phyloP scores from a whole-genome alignment of 2,329 filamentous ascomycete genomes.

The Metarhizium rileyi region DNA sequence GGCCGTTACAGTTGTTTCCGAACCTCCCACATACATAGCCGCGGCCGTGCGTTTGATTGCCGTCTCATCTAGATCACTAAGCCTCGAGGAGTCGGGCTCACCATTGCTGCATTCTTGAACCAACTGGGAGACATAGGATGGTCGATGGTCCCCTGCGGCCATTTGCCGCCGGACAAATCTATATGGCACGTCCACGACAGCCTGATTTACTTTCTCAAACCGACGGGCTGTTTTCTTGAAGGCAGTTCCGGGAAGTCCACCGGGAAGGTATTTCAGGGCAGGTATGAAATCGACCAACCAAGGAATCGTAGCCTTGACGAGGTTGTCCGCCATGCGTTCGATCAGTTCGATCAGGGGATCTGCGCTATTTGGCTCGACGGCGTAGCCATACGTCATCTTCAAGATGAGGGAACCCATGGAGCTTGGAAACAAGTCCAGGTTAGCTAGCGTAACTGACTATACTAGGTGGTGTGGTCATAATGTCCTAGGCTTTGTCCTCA shows the following conservation, averaged over 20 bases:
- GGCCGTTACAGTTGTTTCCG: neutral
- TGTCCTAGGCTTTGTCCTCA: too few species aligned
- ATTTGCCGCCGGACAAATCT: conserved; percentile 20
- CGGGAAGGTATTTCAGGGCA: conserved; percentile 18
- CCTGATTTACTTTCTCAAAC: conserved; percentile 14
- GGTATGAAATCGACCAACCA: conserved; percentile 25
- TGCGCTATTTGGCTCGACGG: conserved; percentile 16
- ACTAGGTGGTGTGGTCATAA: too few species aligned
- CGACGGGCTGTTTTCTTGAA: conserved; percentile 20
- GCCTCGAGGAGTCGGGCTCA: neutral
- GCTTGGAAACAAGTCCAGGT: neutral
- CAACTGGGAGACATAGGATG: conserved; percentile 18
- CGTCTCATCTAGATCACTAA: neutral
- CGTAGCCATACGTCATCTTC: conserved; percentile 19
- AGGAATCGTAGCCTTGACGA: conserved; percentile 19
- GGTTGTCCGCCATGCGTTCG: conserved; percentile 19
- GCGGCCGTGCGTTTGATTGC: conserved; percentile 5
- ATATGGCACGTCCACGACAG: conserved; percentile 18
- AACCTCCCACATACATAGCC: conserved; percentile 8
- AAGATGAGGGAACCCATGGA: conserved; percentile 11
- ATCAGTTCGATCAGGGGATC: conserved; percentile 22
- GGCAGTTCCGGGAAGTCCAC: conserved; percentile 17
- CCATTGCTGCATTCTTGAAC: neutral
- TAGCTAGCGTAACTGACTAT: neutral
- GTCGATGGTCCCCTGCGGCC: conserved; percentile 6